These are phyloP conservation scores for Fusarium torulosum DNA, from an alignment of 2,329 filamentous ascomycete species.

Conservation along the genomic window DNA sequence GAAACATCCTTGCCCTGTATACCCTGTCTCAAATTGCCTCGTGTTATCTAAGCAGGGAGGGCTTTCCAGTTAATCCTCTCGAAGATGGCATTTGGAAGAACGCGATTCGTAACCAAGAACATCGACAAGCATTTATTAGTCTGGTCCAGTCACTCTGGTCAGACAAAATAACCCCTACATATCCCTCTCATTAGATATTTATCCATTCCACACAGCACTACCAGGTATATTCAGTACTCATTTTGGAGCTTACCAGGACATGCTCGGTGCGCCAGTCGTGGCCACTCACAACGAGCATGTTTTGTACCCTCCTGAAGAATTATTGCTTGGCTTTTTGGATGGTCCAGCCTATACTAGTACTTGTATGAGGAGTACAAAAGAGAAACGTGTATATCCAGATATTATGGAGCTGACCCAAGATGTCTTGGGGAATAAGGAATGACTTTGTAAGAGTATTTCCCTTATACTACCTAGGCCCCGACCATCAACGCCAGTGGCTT, in stretches of 20 bases:
- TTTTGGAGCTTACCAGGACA: not conserved
- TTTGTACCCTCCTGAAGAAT: not conserved
- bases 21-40: not conserved
- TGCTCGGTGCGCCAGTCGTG: not conserved
- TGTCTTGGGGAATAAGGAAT: too few species aligned
- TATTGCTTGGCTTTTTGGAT: not conserved
- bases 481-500: too few species aligned
- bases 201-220: rapidly evolving
- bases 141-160: not conserved
- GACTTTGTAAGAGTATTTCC: too few species aligned
- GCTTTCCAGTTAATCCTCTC: not conserved
- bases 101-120: not conserved
- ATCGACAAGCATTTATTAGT: not conserved
- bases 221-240: rapidly evolving
- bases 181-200: rapidly evolving
- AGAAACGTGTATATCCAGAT: too few species aligned
- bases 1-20: not conserved
- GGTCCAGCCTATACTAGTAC: too few species aligned
- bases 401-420: too few species aligned
- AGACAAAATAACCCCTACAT: not conserved
- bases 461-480: too few species aligned
- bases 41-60: rapidly evolving
- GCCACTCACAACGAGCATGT: not conserved
- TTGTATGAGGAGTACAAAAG: too few species aligned
- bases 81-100: not conserved